Base-by-base conservation (phyloP, 2,329 filamentous ascomycete genomes). In the Trichoderma cornu-damae region DNA sequence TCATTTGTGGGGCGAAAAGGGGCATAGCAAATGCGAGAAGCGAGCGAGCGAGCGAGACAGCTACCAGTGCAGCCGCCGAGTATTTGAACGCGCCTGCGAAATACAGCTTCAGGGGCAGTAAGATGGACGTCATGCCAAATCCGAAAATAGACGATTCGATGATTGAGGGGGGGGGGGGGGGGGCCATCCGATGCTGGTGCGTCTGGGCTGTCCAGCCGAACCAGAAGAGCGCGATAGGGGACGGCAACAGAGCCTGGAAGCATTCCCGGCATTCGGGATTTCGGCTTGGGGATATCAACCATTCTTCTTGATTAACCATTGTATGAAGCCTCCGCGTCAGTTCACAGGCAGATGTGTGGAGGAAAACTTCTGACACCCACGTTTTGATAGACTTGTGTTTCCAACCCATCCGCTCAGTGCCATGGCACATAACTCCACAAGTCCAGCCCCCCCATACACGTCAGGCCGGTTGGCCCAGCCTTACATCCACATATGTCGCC, bases 171-270 rank as follows among this genome's bases (percentile, higher is more conserved):
- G n/a, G n/a, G n/a, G n/a, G n/a, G n/a, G n/a, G n/a, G 26, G 64
- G 65, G 12, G 62, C 60, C 7, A 67, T 64, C 66, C 65, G 68
- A 37, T 67, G 64, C 20, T 61, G 52, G 2, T 55, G 60, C 3
- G 51, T 51, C 35, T 60, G 48, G 40, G 61, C 61, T 4, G 64
- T 64, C 63, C 64, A 65, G 20, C 61, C 63, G 51, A 65, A 64
- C 62, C 64, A 65, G 44, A 65, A 65, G n/a, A 65, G 59, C 1
- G 59, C 74, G 3, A 78, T 64, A 0, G 79, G 79, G n/a, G 4
- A 82, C 73, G 6, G 79, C 61, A 3, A 74, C 58, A 20, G 75
- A 75, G 22, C 75, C 76, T 50, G 75, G 70, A 7, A 78, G 67
- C 40, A 46, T 38, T 20, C 32, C 51, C 11, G 42, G 40, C 40